Conservation (phyloP, 2,329 filamentous ascomycete genomes). For the Mollisia scopiformis region DNA sequence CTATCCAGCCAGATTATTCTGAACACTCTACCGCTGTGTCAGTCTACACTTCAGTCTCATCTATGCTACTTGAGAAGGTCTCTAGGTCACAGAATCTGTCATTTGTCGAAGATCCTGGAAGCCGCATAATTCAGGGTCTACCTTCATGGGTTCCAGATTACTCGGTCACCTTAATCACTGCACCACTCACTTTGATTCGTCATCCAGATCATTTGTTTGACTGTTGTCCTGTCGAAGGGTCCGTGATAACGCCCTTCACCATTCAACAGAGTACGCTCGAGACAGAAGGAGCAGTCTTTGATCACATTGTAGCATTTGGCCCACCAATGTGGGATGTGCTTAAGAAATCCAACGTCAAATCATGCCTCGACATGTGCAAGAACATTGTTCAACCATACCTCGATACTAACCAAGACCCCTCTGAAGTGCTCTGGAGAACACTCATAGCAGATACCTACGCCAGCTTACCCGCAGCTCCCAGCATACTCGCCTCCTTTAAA, state of each 20-base stretch:
- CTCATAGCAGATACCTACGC: neutral
- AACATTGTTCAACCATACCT: neutral
- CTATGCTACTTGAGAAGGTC: neutral
- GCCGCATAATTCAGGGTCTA: neutral
- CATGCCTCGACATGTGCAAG: neutral
- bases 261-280: neutral
- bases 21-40: neutral
- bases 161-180: neutral
- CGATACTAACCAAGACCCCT: neutral
- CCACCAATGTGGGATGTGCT: neutral
- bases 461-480: neutral
- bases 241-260: too few species aligned
- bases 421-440: neutral
- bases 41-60: neutral
- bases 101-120: neutral
- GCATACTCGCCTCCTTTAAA: neutral
- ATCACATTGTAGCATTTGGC: neutral
- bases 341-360: neutral
- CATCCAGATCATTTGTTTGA: neutral
- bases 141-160: constrained; percentile 7
- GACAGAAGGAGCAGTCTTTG: neutral
- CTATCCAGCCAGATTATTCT: constrained; percentile 2
- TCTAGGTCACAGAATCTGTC: neutral
- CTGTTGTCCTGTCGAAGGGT: neutral
- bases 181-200: neutral